Conservation (phyloP, 1,139 yeast genomes). For the Arxiozyma slooffiae region DNA sequence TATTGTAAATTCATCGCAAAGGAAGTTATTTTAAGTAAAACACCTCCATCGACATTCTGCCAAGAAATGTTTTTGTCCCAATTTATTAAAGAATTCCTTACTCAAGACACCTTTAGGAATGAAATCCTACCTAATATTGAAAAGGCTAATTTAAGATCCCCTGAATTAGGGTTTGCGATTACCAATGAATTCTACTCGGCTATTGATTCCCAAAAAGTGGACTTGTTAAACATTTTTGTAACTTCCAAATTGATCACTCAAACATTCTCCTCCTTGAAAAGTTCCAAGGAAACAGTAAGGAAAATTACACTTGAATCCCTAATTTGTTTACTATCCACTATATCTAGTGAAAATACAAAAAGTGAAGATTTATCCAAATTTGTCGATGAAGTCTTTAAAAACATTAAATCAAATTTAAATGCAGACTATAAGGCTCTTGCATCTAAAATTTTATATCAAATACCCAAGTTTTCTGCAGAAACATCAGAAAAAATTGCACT, state of each 20-base stretch:
- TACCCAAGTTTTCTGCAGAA: conserved; percentile 24
- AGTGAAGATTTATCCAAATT: conserved; percentile 29
- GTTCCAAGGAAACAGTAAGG: conserved; percentile 60
- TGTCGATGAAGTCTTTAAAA: conserved; percentile 45
- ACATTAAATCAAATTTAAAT: conserved; percentile 51
- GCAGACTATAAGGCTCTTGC: conserved; percentile 55
- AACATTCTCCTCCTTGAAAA: conserved; percentile 56
- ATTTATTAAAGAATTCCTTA: conserved; percentile 38
- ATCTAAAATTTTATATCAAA: conserved; percentile 34
- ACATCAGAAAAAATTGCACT: conserved; percentile 35
- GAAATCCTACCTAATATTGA: conserved; percentile 54
- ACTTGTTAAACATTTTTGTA: conserved; percentile 34
- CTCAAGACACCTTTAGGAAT: conserved; percentile 36
- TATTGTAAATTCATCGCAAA: conserved; percentile 30
- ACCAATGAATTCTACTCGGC: conserved; percentile 39
- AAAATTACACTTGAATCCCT: conserved; percentile 42
- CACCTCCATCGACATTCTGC: conserved; percentile 32
- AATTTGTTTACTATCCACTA: conserved; percentile 14
- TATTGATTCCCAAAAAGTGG: conserved; percentile 31
- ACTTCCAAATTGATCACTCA: conserved; percentile 48
- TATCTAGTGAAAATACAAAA: conserved; percentile 11
- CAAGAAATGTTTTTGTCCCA: conserved; percentile 20
- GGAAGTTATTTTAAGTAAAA: conserved; percentile 41
- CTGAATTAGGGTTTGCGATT: conserved; percentile 56
- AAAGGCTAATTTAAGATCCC: conserved; percentile 70